Base-by-base conservation (phyloP, 2,329 filamentous ascomycete species). In the Salinomyces thailandicus region DNA sequence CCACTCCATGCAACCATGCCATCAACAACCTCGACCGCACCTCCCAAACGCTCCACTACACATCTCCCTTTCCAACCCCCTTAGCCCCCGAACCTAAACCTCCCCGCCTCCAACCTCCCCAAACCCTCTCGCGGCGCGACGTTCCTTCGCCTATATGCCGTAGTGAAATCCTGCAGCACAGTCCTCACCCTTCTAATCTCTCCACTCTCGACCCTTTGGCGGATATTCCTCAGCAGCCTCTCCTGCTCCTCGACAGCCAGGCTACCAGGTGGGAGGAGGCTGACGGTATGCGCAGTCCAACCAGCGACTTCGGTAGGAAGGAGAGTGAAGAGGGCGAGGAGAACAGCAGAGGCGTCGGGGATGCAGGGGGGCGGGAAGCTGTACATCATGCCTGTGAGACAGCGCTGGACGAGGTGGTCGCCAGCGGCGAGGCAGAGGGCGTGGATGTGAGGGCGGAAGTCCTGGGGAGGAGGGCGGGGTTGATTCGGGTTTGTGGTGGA, bases 331-430 rank as follows among this genome's bases (percentile, higher is more conserved):
- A 96, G 70, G 3, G 81, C 79, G 42, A 98, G 75, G 35, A 98
- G 65, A n/a, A 94, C 85, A 4, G 86, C 87, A 33, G 85, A 94
- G 12, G 86, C 87, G 56, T 98, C 91, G 0, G 87, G 80, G 55
- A 96, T 93, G 63, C 87, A 95, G 59, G 96, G 91, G 29, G 84
- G 77, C 0, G 91, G 93, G 64, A 98, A 98, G 0, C 82, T 93
- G 59, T 95, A 95, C 89, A 98, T 96, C 87, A 98, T 93, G 42
- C 91, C 91, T 1, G 87, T 91, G 66, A 98, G 72, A 39, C 93
- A 79, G 45, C 87, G 82, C 62, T 94, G 89, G 5, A 91, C 79
- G 18, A 98, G 69, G 38, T 77, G 66, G 52, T 85, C 79, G 24
- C 91, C 57, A 2, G 22, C 4, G 22, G 22, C 4, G 9, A n/a